Percentiles rank a stretch among this genome's conserved stretches.
These are phyloP conservation scores for Petasospora rhodanensis DNA, from an alignment of 1,139 yeast species.

Conservation along the genomic window DNA sequence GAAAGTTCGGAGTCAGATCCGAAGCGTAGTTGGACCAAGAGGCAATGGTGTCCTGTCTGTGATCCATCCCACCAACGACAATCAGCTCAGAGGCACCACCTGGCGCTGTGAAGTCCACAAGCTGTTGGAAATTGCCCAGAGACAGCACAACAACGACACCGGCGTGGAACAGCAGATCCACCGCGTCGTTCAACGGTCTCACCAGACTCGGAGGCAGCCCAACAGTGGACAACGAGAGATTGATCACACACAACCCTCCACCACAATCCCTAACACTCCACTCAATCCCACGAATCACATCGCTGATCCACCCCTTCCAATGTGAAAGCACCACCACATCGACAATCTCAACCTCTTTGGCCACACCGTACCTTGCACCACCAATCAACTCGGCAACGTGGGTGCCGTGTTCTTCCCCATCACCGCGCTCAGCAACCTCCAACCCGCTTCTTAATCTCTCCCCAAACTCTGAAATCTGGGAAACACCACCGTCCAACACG, in stretches of 20 bases:
- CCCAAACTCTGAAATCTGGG: constrained; percentile 57
- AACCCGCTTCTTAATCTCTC: constrained; percentile 26
- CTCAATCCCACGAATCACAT: constrained; percentile 69
- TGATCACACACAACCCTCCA: constrained; percentile 57
- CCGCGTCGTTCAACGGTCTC: constrained; percentile 56
- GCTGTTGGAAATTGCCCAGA: constrained; percentile 76
- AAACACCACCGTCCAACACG: constrained; percentile 66
- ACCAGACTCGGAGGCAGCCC: constrained; percentile 59
- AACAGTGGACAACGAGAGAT: constrained; percentile 54
- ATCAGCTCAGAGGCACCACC: constrained; percentile 69
- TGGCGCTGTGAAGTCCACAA: constrained; percentile 80
- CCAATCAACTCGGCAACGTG: constrained; percentile 89
- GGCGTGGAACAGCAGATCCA: constrained; percentile 61
- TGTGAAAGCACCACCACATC: constrained; percentile 70
- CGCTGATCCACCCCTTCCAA: constrained; percentile 58
- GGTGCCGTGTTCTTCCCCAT: constrained; percentile 69
- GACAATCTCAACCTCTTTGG: constrained; percentile 60
- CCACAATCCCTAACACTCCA: constrained; percentile 50
- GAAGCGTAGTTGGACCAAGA: constrained; percentile 79
- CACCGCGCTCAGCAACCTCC: constrained; percentile 53
- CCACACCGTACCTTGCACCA: constrained; percentile 70
- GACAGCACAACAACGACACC: constrained; percentile 84
- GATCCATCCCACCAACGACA: constrained; percentile 87
- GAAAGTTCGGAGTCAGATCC: constrained; percentile 63
- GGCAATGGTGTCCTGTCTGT: constrained; percentile 61